A percentile compares a stretch with the other conserved stretches of the same genome.
Conservation (phyloP, 2,329 filamentous ascomycete species). For the Tolypocladium amazonense region DNA sequence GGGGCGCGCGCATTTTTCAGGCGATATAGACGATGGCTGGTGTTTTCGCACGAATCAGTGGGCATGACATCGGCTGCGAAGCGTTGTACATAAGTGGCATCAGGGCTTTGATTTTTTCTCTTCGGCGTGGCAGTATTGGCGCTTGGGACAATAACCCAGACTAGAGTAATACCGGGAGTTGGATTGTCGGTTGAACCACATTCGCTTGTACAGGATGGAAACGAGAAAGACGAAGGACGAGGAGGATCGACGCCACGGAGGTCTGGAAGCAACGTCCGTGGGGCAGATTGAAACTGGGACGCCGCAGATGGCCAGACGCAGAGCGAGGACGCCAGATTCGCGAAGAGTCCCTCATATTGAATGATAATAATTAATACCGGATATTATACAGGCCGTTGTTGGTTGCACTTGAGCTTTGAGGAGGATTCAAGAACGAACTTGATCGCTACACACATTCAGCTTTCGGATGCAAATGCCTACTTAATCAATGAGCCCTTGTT, state of each 20-base stretch:
- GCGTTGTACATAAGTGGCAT: conserved; percentile 19
- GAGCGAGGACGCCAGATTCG: conserved; percentile 1
- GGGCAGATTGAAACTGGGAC: background rate
- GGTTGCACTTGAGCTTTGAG: background rate
- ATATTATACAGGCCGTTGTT: background rate
- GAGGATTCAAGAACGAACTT: background rate
- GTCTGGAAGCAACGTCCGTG: background rate
- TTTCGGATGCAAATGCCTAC: background rate
- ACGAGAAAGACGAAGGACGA: conserved; percentile 1
- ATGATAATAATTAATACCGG: conserved; percentile 12
- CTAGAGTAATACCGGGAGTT: background rate
- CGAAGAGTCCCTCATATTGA: conserved; percentile 6
- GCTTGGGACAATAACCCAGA: conserved; percentile 24
- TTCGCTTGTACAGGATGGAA: conserved; percentile 27
- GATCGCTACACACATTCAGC: background rate
- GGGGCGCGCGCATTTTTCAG: background rate
- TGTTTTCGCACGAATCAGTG: conserved; percentile 32
- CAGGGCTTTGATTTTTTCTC: conserved; percentile 14
- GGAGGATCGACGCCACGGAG: background rate
- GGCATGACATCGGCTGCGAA: conserved; percentile 33
- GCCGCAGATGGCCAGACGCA: background rate
- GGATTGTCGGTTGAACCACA: conserved; percentile 16
- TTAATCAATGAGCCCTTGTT: too few relatives aligned
- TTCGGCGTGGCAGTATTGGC: conserved; percentile 28
- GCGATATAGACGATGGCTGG: conserved; percentile 33